These are phyloP conservation scores for Trypanosoma boissoni DNA, from an alignment of 208 protist genomes.

Conservation along the genomic window DNA sequence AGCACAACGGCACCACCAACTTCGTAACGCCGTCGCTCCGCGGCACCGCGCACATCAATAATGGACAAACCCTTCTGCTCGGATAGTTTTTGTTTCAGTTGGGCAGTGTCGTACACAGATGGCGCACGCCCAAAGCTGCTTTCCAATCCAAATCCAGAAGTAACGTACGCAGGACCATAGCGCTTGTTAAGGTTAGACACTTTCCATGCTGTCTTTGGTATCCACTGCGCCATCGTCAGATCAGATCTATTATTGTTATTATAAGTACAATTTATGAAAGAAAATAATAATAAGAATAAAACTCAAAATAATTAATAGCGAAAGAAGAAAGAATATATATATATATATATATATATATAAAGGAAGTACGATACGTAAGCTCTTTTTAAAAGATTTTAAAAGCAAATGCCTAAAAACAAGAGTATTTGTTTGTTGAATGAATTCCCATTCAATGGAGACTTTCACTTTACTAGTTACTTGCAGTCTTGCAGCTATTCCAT, in stretches of 20 bases:
- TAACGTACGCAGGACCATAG: constrained; percentile 66
- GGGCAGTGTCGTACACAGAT: background rate
- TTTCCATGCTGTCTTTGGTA: constrained; percentile 87
- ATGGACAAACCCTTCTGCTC: constrained; percentile 31
- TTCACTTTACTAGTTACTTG: no score
- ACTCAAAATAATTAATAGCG: background rate
- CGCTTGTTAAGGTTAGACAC: constrained; percentile 84
- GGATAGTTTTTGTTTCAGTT: constrained; percentile 10
- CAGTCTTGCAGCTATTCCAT: no score
- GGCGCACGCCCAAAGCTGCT: constrained; percentile 1
- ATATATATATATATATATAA: no score
- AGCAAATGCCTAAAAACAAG: no score
- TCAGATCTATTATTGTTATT: background rate
- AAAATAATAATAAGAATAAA: constrained; percentile 1
- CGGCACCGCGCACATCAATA: constrained; percentile 59
- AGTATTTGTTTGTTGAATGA: no score
- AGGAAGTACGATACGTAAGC: no score
- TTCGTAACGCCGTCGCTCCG: constrained; percentile 31
- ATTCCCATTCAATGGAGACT: no score
- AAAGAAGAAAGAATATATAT: constrained; percentile 1
- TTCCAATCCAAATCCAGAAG: constrained; percentile 25
- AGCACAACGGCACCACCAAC: constrained; percentile 34
- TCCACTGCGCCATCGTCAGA: constrained; percentile 76
- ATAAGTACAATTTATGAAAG: background rate
- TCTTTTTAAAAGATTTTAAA: no score